Percentiles rank a stretch among this genome's conserved stretches.
These are phyloP conservation scores for Xylaria sp. DNA, from an alignment of 2,329 filamentous ascomycete genomes.

Conservation along the genomic window DNA sequence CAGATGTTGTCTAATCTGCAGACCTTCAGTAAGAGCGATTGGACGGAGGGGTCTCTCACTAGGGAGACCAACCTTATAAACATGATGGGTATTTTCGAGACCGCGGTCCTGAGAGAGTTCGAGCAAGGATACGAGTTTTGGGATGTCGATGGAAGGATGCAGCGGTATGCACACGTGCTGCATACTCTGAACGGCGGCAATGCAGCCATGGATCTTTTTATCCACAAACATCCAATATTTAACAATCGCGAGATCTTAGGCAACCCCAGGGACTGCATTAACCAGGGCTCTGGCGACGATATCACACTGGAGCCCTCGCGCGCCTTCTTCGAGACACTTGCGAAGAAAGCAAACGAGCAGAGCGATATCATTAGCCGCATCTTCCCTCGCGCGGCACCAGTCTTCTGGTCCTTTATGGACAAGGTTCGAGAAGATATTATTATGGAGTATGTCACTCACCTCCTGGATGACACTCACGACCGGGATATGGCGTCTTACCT, in stretches of 20 bases:
- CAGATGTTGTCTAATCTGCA: constrained; percentile 82
- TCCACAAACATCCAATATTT: constrained; percentile 86
- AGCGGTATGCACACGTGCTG: constrained; percentile 83
- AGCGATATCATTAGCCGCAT: constrained; percentile 77
- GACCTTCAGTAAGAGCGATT: constrained; percentile 80
- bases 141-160: constrained; percentile 89
- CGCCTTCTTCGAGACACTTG: constrained; percentile 76
- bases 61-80: constrained; percentile 72
- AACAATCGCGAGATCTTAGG: constrained; percentile 70
- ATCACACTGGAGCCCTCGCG: constrained; percentile 80
- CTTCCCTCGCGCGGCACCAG: constrained; percentile 71
- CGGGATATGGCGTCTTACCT: constrained; percentile 76
- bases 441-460: constrained; percentile 79
- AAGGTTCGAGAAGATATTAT: constrained; percentile 84
- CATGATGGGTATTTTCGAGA: constrained; percentile 85
- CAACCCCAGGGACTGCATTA: constrained; percentile 80
- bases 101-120: constrained; percentile 87
- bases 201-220: constrained; percentile 80
- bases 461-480: constrained; percentile 87
- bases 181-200: constrained; percentile 79
- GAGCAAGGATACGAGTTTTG: constrained; percentile 87
- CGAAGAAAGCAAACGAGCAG: constrained; percentile 81
- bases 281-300: constrained; percentile 64
- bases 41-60: constrained; percentile 70
- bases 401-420: constrained; percentile 78